These are phyloP conservation scores for Jackrogersella minutella DNA, from an alignment of 495 filamentous ascomycete genomes.

Conservation along the genomic window DNA sequence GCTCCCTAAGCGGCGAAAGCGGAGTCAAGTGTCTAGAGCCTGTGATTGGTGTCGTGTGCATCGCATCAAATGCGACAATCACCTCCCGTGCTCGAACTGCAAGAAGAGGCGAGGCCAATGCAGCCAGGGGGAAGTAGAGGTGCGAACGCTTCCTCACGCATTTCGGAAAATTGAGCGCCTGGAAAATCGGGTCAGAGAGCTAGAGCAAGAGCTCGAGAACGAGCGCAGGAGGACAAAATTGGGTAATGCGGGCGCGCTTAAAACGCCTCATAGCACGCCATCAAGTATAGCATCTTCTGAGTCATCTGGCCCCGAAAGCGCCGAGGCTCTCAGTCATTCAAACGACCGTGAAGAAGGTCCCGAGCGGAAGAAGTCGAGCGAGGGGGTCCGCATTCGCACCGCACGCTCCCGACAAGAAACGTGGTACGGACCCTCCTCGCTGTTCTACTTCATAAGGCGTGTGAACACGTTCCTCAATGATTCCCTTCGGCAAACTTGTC, in stretches of 20 bases:
- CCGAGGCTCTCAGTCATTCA: conserved; percentile 5
- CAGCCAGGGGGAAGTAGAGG: conserved; percentile 47
- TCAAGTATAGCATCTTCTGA: conserved; percentile 8
- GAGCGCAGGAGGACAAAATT: conserved; percentile 19
- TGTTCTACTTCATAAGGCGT: conserved; percentile 53
- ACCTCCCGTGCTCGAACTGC: conserved; percentile 57
- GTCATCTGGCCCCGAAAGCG: not conserved
- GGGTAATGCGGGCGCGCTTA: conserved; percentile 1
- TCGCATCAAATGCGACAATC: conserved; percentile 58
- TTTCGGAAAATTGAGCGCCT: conserved; percentile 53
- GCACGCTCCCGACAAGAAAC: conserved; percentile 43
- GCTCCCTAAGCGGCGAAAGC: conserved; percentile 28
- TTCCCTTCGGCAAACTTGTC: conserved; percentile 43
- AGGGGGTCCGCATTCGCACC: conserved; percentile 44
- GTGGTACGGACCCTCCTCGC: conserved; percentile 53
- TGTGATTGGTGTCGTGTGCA: conserved; percentile 60
- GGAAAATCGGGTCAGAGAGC: conserved; percentile 47
- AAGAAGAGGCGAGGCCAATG: conserved; percentile 49
- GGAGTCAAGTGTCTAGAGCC: conserved; percentile 33
- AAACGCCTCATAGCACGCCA: conserved; percentile 5
- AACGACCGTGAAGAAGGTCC: conserved; percentile 5
- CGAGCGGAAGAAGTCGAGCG: conserved; percentile 30
- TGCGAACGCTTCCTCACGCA: conserved; percentile 50
- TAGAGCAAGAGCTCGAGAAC: conserved; percentile 49
- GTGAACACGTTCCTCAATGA: conserved; percentile 46